Percentiles rank a stretch among this genome's conserved stretches.
phyloP scores from a whole-genome alignment of 2,329 filamentous ascomycete genomes.

The Zymoseptoria tritici region DNA sequence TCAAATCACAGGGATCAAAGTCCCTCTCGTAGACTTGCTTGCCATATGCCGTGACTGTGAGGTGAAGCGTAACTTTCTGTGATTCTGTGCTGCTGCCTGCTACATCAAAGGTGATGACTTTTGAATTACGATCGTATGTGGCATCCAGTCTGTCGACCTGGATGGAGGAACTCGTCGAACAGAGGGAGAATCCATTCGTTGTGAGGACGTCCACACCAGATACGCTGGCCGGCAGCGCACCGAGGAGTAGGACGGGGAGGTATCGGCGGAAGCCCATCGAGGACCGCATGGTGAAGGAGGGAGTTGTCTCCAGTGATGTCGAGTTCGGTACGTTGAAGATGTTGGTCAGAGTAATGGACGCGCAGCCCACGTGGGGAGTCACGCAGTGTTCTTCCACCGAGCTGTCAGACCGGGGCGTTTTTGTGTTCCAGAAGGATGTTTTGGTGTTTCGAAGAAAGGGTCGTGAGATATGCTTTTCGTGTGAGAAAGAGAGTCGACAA shows the following conservation, averaged over 20 bases:
- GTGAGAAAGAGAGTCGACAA: not conserved
- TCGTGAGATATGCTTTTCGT: not conserved
- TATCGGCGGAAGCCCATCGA: slow-evolving; percentile 14
- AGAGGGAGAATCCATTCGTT: slow-evolving; percentile 74
- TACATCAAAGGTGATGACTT: slow-evolving; percentile 72
- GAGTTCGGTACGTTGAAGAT: not conserved
- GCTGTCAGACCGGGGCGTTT: not conserved
- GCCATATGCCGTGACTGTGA: slow-evolving; percentile 80
- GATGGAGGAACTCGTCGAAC: slow-evolving; percentile 54
- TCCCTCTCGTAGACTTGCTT: slow-evolving; percentile 66
- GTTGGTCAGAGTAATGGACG: slow-evolving; percentile 3
- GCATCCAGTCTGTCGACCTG: slow-evolving; percentile 68
- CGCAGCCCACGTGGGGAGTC: slow-evolving; percentile 7
- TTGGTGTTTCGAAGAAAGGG: slow-evolving; percentile 6
- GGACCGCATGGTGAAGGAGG: slow-evolving; percentile 24
- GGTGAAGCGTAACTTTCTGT: slow-evolving; percentile 71
- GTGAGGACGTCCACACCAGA: slow-evolving; percentile 65
- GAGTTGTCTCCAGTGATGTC: slow-evolving; percentile 1
- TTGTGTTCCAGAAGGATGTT: slow-evolving; percentile 9
- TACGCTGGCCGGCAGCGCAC: slow-evolving; percentile 40
- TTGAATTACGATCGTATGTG: slow-evolving; percentile 66
- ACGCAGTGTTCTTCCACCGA: not conserved
- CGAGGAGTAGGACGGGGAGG: slow-evolving; percentile 26
- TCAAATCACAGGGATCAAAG: slow-evolving; percentile 72
- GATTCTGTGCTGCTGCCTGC: slow-evolving; percentile 63